Percentiles rank a stretch among this genome's conserved stretches.
These are phyloP conservation scores for Fragaria nilgerrensis DNA, from an alignment of 306 rosid genomes.

Conservation along the genomic window DNA sequence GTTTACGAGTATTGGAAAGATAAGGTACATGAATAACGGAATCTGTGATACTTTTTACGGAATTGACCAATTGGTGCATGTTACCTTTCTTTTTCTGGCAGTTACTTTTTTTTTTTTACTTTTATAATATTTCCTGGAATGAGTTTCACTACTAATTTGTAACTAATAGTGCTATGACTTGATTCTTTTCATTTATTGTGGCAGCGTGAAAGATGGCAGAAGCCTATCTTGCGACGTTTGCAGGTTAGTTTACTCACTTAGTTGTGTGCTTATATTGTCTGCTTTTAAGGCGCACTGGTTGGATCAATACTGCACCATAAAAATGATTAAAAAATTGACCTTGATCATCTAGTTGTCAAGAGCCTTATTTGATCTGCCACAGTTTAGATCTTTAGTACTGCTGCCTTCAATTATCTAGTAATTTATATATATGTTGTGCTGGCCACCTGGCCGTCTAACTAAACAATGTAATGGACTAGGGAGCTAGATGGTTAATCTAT, in stretches of 20 bases:
- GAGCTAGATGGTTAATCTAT: not conserved
- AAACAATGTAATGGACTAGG: not conserved
- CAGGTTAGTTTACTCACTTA: conserved; percentile 36
- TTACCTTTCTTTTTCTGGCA: not conserved
- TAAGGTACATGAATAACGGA: conserved; percentile 52
- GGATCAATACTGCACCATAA: not conserved
- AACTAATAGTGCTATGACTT: not conserved
- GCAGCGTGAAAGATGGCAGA: conserved; percentile 66
- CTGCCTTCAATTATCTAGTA: not conserved
- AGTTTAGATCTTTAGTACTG: not conserved
- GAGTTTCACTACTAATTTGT: not conserved
- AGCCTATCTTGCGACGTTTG: conserved; percentile 53
- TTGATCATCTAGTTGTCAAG: not conserved
- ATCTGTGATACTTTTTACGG: not conserved
- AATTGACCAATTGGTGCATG: not conserved
- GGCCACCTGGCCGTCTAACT: not conserved
- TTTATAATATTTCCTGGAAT: not conserved
- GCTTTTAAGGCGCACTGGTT: not conserved
- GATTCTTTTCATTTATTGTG: conserved; percentile 12
- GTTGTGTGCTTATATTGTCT: not conserved
- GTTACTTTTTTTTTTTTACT: not conserved
- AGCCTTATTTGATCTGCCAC: not conserved
- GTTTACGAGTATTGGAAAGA: conserved; percentile 88
- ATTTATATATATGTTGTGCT: not conserved
- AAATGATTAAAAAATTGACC: not conserved